phyloP scores from a whole-genome alignment of 2,329 filamentous ascomycete species.

The Stachybotrys chartarum region DNA sequence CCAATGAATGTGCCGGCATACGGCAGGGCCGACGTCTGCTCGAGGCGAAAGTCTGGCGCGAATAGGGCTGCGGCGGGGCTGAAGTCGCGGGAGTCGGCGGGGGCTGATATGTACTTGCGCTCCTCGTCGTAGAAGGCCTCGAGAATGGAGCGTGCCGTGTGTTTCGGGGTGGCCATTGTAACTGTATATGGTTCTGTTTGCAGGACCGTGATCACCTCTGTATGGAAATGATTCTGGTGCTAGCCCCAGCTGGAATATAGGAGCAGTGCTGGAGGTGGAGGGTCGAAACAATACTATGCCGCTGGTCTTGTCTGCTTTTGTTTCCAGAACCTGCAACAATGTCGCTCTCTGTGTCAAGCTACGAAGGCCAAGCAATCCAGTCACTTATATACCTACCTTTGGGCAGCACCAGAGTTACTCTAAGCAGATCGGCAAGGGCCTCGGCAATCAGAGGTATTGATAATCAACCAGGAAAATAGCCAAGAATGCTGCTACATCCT shows the following conservation, averaged over 20 bases:
- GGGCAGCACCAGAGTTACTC: background rate
- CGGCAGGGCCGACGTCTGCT: constrained; percentile 24
- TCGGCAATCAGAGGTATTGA: background rate
- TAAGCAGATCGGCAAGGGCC: background rate
- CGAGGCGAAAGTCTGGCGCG: constrained; percentile 14
- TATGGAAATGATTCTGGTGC: no score
- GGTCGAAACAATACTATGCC: no score
- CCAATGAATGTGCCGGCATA: constrained; percentile 23
- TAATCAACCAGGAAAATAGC: background rate
- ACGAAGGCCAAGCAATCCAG: no score
- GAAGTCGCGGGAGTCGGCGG: constrained; percentile 21
- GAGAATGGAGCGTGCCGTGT: constrained; percentile 19
- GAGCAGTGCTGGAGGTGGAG: no score
- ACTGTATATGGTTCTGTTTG: no score
- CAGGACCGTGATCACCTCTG: no score
- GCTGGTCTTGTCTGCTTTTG: no score
- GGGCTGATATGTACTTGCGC: constrained; percentile 21
- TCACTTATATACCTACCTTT: background rate
- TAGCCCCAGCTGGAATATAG: no score
- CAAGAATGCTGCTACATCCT: no score
- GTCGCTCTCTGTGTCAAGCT: no score
- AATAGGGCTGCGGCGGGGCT: constrained; percentile 18
- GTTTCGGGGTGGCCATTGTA: constrained; percentile 2
- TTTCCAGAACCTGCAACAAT: no score
- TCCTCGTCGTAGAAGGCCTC: constrained; percentile 26